A percentile compares a stretch with the other conserved stretches of the same genome.
phyloP scores from a whole-genome alignment of 306 rosid genomes.

The Cicer pinnatifidum region DNA sequence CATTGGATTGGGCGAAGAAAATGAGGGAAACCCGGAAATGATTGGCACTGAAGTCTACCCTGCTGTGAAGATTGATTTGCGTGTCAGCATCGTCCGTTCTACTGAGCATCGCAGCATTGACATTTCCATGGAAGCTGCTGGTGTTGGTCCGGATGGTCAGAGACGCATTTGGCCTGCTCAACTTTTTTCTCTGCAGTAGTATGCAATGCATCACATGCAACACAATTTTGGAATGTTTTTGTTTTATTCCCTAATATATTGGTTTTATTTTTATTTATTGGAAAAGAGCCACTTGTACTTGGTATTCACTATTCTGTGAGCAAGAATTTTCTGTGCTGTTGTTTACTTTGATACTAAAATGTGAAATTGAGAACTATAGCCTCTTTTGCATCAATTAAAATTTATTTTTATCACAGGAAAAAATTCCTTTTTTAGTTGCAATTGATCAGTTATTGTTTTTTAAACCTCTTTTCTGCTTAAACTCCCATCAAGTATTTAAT shows the following conservation, averaged over 20 bases:
- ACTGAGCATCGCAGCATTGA: constrained; percentile 86
- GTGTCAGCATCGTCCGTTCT: constrained; percentile 84
- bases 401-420: not conserved
- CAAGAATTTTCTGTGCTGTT: not conserved
- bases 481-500: not conserved
- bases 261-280: constrained; percentile 23
- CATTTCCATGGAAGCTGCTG: constrained; percentile 79
- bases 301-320: not conserved
- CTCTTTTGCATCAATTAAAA: not conserved
- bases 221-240: constrained; percentile 33
- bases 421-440: not conserved
- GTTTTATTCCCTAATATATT: constrained; percentile 15
- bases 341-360: not conserved
- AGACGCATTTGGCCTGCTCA: constrained; percentile 74
- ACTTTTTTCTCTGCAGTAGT: constrained; percentile 60
- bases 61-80: constrained; percentile 65
- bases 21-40: constrained; percentile 44
- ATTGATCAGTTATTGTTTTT: not conserved
- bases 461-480: not conserved
- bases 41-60: constrained; percentile 68
- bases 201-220: constrained; percentile 2
- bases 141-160: constrained; percentile 60
- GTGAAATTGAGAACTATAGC: not conserved
- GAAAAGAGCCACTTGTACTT: constrained; percentile 1
- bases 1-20: constrained; percentile 50